Percentiles rank a stretch among this genome's conserved stretches.
These are phyloP conservation scores for Globisporangium viniferum DNA, from an alignment of 352 stramenopile genomes.

Conservation along the genomic window DNA sequence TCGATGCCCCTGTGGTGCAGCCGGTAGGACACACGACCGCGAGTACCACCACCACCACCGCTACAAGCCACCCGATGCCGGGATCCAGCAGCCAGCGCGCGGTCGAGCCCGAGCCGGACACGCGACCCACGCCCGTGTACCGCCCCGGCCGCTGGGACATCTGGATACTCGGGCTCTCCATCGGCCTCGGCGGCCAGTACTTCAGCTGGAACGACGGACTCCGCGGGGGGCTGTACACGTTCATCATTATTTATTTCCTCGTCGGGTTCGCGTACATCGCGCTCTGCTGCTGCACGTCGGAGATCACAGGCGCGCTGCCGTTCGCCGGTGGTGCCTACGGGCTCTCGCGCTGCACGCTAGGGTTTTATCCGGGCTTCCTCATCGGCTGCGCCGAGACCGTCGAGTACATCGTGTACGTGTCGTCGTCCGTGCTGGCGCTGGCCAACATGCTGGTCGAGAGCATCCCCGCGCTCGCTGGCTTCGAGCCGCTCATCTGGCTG, in stretches of 20 bases:
- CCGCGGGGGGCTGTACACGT: conserved; percentile 20
- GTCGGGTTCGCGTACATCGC: conserved; percentile 26
- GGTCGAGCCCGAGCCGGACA: conserved; percentile 95
- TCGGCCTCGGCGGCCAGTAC: conserved; percentile 35
- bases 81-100: conserved; percentile 31
- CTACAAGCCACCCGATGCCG: not conserved
- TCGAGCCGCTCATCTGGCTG: conserved; percentile 21
- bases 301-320: conserved; percentile 29
- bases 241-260: conserved; percentile 23
- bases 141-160: conserved; percentile 86
- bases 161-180: conserved; percentile 31
- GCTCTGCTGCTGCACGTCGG: conserved; percentile 28
- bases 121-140: conserved; percentile 92
- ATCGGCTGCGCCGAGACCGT: conserved; percentile 32
- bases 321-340: conserved; percentile 37
- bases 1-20: conserved; percentile 4
- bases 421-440: conserved; percentile 22
- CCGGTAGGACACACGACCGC: not conserved
- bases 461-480: conserved; percentile 9
- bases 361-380: conserved; percentile 30
- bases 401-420: conserved; percentile 35
- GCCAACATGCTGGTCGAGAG: conserved; percentile 24
- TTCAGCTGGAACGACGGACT: conserved; percentile 37
- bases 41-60: not conserved
- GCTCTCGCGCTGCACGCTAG: conserved; percentile 29